Conservation (phyloP, 2,329 filamentous ascomycete genomes). For the Cercospora sojina region DNA sequence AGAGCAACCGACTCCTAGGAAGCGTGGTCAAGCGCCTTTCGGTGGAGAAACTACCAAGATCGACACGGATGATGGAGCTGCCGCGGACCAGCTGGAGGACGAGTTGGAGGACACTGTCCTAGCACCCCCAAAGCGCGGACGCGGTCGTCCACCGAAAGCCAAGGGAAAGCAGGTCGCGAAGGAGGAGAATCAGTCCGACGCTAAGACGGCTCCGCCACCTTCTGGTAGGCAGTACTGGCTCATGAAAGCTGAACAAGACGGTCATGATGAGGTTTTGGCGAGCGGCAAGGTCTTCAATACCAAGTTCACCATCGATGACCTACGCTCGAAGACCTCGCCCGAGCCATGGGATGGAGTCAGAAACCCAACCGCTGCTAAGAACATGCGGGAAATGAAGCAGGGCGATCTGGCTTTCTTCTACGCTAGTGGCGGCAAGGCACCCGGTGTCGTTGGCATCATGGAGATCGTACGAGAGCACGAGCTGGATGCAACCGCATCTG, state of each 20-base stretch:
- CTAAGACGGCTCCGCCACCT: slow-evolving; percentile 4
- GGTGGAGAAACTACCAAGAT: slow-evolving; percentile 36
- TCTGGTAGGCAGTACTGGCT: slow-evolving; percentile 45
- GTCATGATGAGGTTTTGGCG: slow-evolving; percentile 62
- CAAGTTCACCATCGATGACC: slow-evolving; percentile 90
- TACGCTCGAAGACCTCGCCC: slow-evolving; percentile 68
- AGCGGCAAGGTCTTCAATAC: slow-evolving; percentile 87
- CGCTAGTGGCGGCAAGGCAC: slow-evolving; percentile 87
- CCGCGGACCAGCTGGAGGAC: slow-evolving; percentile 34
- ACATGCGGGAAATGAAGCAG: slow-evolving; percentile 85
- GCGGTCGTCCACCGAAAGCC: slow-evolving; percentile 17
- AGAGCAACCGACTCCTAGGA: slow-evolving; percentile 28
- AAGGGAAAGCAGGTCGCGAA: slow-evolving; percentile 21
- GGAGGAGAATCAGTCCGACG: slow-evolving; percentile 11
- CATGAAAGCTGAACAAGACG: slow-evolving; percentile 69
- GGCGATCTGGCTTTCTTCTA: slow-evolving; percentile 97
- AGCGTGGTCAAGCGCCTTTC: slow-evolving; percentile 33
- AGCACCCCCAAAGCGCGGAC: slow-evolving; percentile 19
- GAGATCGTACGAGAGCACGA: slow-evolving; percentile 83
- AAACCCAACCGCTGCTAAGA: slow-evolving; percentile 69
- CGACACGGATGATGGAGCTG: slow-evolving; percentile 31
- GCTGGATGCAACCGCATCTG: slow-evolving; percentile 72
- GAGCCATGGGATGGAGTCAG: slow-evolving; percentile 81
- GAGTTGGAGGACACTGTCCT: slow-evolving; percentile 29
- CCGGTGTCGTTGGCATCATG: slow-evolving; percentile 66